phyloP scores from a whole-genome alignment of 176 grass and related monocot species.

The Oryza australiensis region DNA sequence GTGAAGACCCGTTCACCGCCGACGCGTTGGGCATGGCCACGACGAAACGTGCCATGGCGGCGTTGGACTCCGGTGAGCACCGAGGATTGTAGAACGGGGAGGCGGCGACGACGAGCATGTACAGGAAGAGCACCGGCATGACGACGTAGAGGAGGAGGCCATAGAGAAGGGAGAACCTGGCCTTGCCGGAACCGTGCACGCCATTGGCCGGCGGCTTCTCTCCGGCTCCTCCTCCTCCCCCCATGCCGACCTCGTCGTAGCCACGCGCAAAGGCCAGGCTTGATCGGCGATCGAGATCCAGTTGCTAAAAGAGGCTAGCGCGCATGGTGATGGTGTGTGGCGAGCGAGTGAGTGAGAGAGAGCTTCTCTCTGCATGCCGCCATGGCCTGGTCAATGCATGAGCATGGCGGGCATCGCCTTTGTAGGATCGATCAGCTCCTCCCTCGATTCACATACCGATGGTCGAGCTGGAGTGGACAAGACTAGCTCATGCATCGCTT shows the following conservation, averaged over 20 bases:
- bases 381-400: not conserved
- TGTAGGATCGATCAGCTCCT: not conserved
- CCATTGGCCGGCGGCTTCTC: constrained; percentile 47
- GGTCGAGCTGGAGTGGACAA: not conserved
- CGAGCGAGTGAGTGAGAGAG: not conserved
- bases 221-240: constrained; percentile 42
- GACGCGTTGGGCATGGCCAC: constrained; percentile 30
- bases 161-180: constrained; percentile 37
- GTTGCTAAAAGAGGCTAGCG: constrained; percentile 47
- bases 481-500: not conserved
- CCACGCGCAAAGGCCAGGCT: constrained; percentile 42
- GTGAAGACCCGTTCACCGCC: not conserved
- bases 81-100: constrained; percentile 43
- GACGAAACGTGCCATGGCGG: constrained; percentile 17
- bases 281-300: constrained; percentile 12
- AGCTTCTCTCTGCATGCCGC: not conserved
- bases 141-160: constrained; percentile 52
- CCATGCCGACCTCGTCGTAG: constrained; percentile 37
- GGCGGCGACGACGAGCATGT: constrained; percentile 41
- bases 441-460: not conserved
- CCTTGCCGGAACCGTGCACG: constrained; percentile 23
- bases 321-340: not conserved
- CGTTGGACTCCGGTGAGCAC: constrained; percentile 26
- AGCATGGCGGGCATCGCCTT: not conserved
- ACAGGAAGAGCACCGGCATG: constrained; percentile 45